These are phyloP conservation scores for Schizophyllum commune DNA, from an alignment of 1,284 basidiomycete genomes.

Conservation along the genomic window DNA sequence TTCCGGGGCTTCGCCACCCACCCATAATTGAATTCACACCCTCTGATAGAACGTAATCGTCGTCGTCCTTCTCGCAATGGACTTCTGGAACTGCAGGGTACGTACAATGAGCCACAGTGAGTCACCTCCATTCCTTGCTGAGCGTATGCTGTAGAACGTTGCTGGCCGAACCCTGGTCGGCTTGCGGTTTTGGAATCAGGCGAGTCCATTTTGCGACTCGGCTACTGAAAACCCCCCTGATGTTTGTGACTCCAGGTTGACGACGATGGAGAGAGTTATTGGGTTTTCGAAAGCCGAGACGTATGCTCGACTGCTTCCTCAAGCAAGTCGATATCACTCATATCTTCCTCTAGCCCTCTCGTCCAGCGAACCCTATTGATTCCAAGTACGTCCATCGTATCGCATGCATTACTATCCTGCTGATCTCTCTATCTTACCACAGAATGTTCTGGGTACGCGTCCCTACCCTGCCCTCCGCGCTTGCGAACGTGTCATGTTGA, in stretches of 20 bases:
- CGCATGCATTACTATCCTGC: slow-evolving; percentile 5
- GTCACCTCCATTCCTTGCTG: slow-evolving; percentile 1
- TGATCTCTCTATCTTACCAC: slow-evolving; percentile 9
- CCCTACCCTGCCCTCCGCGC: slow-evolving; percentile 1
- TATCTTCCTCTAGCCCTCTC: slow-evolving; percentile 58
- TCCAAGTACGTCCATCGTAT: slow-evolving; percentile 55
- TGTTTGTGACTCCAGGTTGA: slow-evolving; percentile 51
- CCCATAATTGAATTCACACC: slow-evolving; percentile 5
- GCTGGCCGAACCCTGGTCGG: slow-evolving; percentile 88
- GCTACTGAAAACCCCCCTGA: too few relatives aligned
- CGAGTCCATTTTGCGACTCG: slow-evolving; percentile 17
- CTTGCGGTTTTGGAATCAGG: slow-evolving; percentile 94
- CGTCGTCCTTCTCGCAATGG: slow-evolving; percentile 86
- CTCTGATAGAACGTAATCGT: slow-evolving; percentile 73
- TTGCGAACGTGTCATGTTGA: slow-evolving; percentile 5
- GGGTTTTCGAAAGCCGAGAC: slow-evolving; percentile 93
- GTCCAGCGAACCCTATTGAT: slow-evolving; percentile 86
- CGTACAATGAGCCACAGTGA: slow-evolving; percentile 16
- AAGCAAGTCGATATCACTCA: slow-evolving; percentile 5
- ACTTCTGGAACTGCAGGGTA: slow-evolving; percentile 95
- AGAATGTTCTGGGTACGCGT: slow-evolving; percentile 86
- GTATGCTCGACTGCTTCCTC: slow-evolving; percentile 36
- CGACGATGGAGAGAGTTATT: slow-evolving; percentile 90
- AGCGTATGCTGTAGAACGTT: slow-evolving; percentile 58
- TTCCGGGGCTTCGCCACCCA: slow-evolving; percentile 1